These are phyloP conservation scores for Metarhizium anisopliae DNA, from an alignment of 2,329 filamentous ascomycete species.

Conservation along the genomic window DNA sequence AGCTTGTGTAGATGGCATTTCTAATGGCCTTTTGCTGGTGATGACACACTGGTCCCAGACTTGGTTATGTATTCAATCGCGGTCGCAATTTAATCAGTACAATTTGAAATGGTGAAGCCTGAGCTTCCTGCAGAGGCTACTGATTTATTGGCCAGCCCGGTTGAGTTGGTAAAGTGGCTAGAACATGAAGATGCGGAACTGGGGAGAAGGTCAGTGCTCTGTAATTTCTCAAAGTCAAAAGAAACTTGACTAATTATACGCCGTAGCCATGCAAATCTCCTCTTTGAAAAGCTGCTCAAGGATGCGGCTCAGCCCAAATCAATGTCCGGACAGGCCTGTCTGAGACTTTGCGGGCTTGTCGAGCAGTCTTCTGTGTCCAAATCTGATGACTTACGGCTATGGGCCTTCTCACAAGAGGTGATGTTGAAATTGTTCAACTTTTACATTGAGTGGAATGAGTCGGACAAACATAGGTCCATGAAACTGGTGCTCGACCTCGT, in stretches of 20 bases:
- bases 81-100: not conserved
- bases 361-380: constrained; percentile 47
- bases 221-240: not conserved
- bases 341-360: constrained; percentile 53
- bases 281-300: constrained; percentile 39
- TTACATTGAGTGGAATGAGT: constrained; percentile 59
- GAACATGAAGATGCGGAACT: constrained; percentile 26
- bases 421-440: constrained; percentile 47
- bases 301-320: constrained; percentile 45
- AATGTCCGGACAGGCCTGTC: constrained; percentile 45
- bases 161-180: constrained; percentile 31
- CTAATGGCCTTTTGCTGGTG: not conserved
- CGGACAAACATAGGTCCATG: constrained; percentile 55
- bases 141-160: constrained; percentile 26
- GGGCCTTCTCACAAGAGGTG: constrained; percentile 43
- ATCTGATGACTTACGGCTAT: constrained; percentile 30
- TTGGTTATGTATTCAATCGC: constrained; percentile 2
- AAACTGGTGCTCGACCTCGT: constrained; percentile 52
- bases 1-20: not conserved
- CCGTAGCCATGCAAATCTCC: constrained; percentile 23
- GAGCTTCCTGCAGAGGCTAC: constrained; percentile 17
- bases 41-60: not conserved
- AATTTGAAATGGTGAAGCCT: constrained; percentile 10
- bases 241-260: constrained; percentile 9
- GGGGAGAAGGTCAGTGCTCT: constrained; percentile 25